A percentile compares a stretch with the other conserved stretches of the same genome.
Evolutionary conservation across 306 rosid species (phyloP).

Genomic region (Quillaja saponaria): DNA sequence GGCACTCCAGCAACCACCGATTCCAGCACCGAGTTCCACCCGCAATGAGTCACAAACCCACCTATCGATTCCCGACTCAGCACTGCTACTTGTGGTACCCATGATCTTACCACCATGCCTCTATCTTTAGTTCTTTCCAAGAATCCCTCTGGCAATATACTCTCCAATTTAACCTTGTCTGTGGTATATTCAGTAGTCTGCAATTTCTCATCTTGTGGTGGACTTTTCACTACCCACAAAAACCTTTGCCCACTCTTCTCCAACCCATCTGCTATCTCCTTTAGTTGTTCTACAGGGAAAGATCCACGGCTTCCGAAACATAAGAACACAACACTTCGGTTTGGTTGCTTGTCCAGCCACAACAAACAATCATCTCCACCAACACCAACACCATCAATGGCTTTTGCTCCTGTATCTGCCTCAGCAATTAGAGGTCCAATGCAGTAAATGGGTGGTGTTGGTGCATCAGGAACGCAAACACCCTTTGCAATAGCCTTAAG

Average conservation of each 20-base stretch:
- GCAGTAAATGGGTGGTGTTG: conserved; percentile 31
- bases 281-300: conserved; percentile 17
- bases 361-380: conserved; percentile 16
- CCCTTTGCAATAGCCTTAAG: conserved; percentile 23
- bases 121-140: no score
- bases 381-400: no score
- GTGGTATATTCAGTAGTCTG: no score
- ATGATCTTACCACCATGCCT: no score
- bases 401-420: neutral
- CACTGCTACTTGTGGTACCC: no score
- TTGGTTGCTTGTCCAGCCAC: conserved; percentile 37
- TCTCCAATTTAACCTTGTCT: conserved; percentile 11
- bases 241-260: conserved; percentile 37
- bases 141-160: conserved; percentile 20
- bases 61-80: no score
- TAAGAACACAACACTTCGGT: conserved; percentile 29
- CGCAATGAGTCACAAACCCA: conserved; percentile 49
- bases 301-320: conserved; percentile 39
- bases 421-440: conserved; percentile 33
- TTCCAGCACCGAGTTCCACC: conserved; percentile 46
- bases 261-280: conserved; percentile 33
- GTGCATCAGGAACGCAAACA: conserved; percentile 10
- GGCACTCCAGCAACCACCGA: conserved; percentile 39
- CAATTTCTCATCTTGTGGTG: no score
- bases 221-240: conserved; percentile 36